Conservation (phyloP, 2,329 filamentous ascomycete species). For the Xylariaceae sp. region DNA sequence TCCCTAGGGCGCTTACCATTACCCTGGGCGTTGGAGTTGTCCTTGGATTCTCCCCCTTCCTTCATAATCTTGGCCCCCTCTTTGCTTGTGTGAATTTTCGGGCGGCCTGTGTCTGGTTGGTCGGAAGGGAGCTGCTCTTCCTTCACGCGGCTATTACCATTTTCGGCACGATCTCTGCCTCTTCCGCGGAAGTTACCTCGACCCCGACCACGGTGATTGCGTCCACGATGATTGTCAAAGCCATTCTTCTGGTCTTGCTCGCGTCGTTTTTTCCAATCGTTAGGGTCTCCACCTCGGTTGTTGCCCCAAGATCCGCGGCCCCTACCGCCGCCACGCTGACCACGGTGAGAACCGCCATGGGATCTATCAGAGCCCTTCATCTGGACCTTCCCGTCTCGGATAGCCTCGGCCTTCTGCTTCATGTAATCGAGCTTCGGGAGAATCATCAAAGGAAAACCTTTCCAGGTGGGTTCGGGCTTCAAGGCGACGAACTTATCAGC, state of each 20-base stretch:
- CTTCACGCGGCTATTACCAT: slow-evolving; percentile 40
- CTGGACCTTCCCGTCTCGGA: slow-evolving; percentile 69
- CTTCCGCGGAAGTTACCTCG: slow-evolving; percentile 42
- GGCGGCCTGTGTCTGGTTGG: slow-evolving; percentile 40
- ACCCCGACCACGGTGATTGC: slow-evolving; percentile 40
- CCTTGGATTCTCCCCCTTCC: slow-evolving; percentile 25
- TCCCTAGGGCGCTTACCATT: slow-evolving; percentile 61
- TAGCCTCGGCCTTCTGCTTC: slow-evolving; percentile 73
- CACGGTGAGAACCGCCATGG: slow-evolving; percentile 38
- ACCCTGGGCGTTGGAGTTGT: slow-evolving; percentile 20
- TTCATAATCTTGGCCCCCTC: slow-evolving; percentile 41
- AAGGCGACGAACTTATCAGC: slow-evolving; percentile 79
- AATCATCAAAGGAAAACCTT: slow-evolving; percentile 76
- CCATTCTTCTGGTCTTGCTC: slow-evolving; percentile 64
- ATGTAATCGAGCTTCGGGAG: slow-evolving; percentile 90
- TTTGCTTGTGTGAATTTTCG: slow-evolving; percentile 51
- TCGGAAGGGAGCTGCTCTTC: slow-evolving; percentile 31
- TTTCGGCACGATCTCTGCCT: slow-evolving; percentile 44
- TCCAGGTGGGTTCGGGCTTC: slow-evolving; percentile 82
- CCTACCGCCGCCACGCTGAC: slow-evolving; percentile 43
- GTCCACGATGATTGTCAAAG: slow-evolving; percentile 52
- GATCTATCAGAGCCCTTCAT: slow-evolving; percentile 50
- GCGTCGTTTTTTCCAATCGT: slow-evolving; percentile 67
- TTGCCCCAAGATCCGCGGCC: slow-evolving; percentile 40
- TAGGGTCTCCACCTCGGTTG: slow-evolving; percentile 42